Evolutionary conservation across 164 flowering plant genomes (phyloP).

Genomic region (Piper betle): DNA sequence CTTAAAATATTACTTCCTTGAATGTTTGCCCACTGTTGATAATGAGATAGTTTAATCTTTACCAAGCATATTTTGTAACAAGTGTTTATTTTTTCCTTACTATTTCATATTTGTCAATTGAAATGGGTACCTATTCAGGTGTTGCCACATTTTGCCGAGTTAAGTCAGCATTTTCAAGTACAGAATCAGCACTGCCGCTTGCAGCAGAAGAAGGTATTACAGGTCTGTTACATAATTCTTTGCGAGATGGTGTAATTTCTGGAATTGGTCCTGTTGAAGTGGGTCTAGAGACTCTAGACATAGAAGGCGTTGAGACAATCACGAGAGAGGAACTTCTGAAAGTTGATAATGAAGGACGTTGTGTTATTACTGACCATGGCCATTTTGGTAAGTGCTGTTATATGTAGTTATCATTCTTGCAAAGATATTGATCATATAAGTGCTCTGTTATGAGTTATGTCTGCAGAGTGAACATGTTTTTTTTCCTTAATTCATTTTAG

Average conservation of each 20-base stretch:
- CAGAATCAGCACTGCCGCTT: constrained; percentile 75
- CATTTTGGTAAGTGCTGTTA: constrained; percentile 61
- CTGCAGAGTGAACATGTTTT: neutral
- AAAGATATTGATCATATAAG: neutral
- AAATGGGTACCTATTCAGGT: constrained; percentile 25
- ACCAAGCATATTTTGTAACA: too few species aligned
- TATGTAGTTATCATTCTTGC: constrained; percentile 50
- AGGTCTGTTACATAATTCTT: constrained; percentile 41
- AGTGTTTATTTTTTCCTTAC: too few species aligned
- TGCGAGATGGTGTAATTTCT: constrained; percentile 8
- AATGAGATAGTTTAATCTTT: neutral
- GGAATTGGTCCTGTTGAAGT: constrained; percentile 13
- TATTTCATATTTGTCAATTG: neutral
- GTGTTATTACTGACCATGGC: constrained; percentile 89
- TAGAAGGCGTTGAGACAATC: constrained; percentile 28
- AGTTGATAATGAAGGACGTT: constrained; percentile 93
- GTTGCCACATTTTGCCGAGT: constrained; percentile 98
- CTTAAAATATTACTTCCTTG: neutral
- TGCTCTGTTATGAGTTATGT: neutral
- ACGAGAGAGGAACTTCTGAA: constrained; percentile 50
- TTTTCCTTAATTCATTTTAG: too few species aligned
- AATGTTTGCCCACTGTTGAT: neutral
- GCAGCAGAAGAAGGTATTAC: constrained; percentile 93
- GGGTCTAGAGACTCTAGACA: constrained; percentile 24
- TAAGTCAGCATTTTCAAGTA: constrained; percentile 71